phyloP scores from a whole-genome alignment of 768 basidiomycete species.

The Suillus paluster region DNA sequence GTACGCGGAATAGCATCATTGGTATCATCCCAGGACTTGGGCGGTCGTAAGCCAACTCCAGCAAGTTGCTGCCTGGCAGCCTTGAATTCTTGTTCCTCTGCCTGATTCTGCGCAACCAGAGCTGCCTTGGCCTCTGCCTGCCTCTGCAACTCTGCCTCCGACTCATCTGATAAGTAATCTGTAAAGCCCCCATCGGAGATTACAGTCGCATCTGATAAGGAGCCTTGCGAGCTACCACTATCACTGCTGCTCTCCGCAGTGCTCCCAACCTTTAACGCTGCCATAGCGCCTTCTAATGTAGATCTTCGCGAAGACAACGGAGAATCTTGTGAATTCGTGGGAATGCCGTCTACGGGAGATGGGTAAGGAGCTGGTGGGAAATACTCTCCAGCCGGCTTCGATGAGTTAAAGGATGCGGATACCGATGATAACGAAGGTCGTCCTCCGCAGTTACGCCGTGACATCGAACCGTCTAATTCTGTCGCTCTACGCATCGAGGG shows the following conservation, averaged over 20 bases:
- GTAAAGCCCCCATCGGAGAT: conserved; percentile 89
- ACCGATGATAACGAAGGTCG: conserved; percentile 51
- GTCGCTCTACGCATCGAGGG: conserved; percentile 64
- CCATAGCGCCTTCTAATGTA: conserved; percentile 44
- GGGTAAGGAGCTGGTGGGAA: conserved; percentile 22
- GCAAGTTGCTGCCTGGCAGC: conserved; percentile 80
- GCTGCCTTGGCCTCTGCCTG: conserved; percentile 84
- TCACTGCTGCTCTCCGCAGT: conserved; percentile 69
- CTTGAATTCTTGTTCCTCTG: conserved; percentile 82
- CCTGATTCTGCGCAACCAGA: conserved; percentile 75
- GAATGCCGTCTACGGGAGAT: conserved; percentile 26
- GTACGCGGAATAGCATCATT: conserved; percentile 39
- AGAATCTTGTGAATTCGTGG: conserved; percentile 33
- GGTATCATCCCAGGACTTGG: conserved; percentile 73
- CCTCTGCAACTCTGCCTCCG: conserved; percentile 85
- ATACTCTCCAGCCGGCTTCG: conserved; percentile 26
- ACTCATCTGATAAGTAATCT: conserved; percentile 90
- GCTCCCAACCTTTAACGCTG: conserved; percentile 39
- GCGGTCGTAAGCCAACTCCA: conserved; percentile 73
- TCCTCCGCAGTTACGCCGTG: conserved; percentile 50
- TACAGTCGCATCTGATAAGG: conserved; percentile 73
- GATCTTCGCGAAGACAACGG: conserved; percentile 34
- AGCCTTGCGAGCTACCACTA: conserved; percentile 51
- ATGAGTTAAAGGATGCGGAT: conserved; percentile 35
- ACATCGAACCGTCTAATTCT: conserved; percentile 55